A percentile compares a stretch with the other conserved stretches of the same genome.
Conservation (phyloP, 257 asterid genomes). For the Anisodus acutangulus region DNA sequence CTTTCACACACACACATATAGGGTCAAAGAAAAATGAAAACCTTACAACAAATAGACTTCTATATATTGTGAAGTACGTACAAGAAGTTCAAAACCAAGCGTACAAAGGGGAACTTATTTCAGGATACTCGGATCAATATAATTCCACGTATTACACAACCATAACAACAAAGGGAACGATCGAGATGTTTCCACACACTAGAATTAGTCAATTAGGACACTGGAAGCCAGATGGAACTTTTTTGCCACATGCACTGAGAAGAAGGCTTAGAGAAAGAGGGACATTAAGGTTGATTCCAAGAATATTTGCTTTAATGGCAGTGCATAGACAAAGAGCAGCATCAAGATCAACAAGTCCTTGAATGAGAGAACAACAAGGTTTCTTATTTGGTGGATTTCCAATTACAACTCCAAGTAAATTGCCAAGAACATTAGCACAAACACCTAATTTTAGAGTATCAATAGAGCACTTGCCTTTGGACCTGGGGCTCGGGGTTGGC, state of each 20-base stretch:
- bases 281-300: slow-evolving; percentile 63
- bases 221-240: slow-evolving; percentile 52
- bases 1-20: not conserved
- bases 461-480: slow-evolving; percentile 51
- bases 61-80: not conserved
- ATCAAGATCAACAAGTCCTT: slow-evolving; percentile 58
- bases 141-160: too few species aligned
- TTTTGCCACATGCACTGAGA: slow-evolving; percentile 57
- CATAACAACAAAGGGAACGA: not conserved
- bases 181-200: not conserved
- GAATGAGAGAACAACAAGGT: slow-evolving; percentile 57
- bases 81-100: not conserved
- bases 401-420: slow-evolving; percentile 41
- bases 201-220: slow-evolving; percentile 42
- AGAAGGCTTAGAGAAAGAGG: slow-evolving; percentile 60
- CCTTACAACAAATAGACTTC: not conserved
- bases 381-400: slow-evolving; percentile 51
- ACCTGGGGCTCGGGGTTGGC: slow-evolving; percentile 39
- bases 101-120: not conserved
- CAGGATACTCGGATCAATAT: not conserved
- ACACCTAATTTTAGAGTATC: slow-evolving; percentile 64
- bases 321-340: slow-evolving; percentile 72
- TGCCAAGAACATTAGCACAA: slow-evolving; percentile 55
- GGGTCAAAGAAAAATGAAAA: not conserved
- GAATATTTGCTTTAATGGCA: slow-evolving; percentile 60